phyloP scores from a whole-genome alignment of 2,329 filamentous ascomycete genomes.

The Meredithiella fracta region DNA sequence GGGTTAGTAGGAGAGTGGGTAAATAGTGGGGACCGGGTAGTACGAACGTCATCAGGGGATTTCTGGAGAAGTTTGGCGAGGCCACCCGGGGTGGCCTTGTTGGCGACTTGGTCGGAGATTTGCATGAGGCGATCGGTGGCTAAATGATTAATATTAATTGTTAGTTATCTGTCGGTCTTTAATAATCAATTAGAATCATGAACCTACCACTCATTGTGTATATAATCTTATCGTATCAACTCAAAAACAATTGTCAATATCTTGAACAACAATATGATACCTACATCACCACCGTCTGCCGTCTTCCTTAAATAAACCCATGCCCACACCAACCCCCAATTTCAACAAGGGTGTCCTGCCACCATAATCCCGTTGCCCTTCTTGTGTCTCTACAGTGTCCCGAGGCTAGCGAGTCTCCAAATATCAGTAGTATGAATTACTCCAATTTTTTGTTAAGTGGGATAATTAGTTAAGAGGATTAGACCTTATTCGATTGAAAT shows the following conservation, averaged over 20 bases:
- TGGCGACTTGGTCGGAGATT: constrained; percentile 46
- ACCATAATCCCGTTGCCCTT: too few relatives aligned
- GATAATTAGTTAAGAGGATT: too few relatives aligned
- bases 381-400: too few relatives aligned
- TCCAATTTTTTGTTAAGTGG: too few relatives aligned
- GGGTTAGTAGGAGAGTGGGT: constrained; percentile 17
- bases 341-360: too few relatives aligned
- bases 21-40: constrained; percentile 1
- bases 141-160: constrained; percentile 17
- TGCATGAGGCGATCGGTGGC: constrained; percentile 42
- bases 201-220: constrained; percentile 13
- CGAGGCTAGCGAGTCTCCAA: too few relatives aligned
- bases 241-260: background rate
- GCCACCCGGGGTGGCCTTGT: constrained; percentile 37
- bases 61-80: constrained; percentile 46
- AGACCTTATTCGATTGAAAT: too few relatives aligned
- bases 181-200: background rate
- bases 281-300: too few relatives aligned
- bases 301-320: too few relatives aligned
- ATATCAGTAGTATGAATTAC: too few relatives aligned
- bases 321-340: too few relatives aligned
- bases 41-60: constrained; percentile 46
- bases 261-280: background rate
- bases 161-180: background rate
- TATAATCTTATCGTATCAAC: background rate